Conservation (phyloP, 345 rosid genomes). For the Cardamine resedifolia region DNA sequence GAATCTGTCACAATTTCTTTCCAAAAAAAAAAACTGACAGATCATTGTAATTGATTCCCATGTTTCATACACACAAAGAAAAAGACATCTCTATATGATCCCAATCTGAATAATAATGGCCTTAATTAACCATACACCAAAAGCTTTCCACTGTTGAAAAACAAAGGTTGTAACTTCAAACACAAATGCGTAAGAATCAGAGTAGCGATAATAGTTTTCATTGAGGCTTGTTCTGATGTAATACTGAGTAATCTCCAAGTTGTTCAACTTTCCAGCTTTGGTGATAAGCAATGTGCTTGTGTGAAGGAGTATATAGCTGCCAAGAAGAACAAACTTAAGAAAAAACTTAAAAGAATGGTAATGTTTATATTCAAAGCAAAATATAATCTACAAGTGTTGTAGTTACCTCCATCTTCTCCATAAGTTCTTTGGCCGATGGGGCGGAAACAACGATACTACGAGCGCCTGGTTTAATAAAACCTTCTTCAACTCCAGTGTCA, state of each 20-base stretch:
- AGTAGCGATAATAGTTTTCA: background rate
- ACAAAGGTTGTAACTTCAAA: constrained; percentile 1
- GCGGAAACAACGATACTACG: constrained; percentile 79
- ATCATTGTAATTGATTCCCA: constrained; percentile 4
- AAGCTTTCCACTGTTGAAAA: constrained; percentile 16
- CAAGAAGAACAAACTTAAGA: background rate
- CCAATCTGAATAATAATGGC: constrained; percentile 22
- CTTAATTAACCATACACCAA: constrained; percentile 10
- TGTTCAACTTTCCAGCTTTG: constrained; percentile 69
- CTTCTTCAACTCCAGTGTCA: constrained; percentile 86
- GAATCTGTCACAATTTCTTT: constrained; percentile 16
- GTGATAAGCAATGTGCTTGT: constrained; percentile 65
- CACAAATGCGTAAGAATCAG: constrained; percentile 2
- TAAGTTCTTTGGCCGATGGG: constrained; percentile 72
- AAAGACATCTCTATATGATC: background rate
- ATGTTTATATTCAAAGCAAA: background rate
- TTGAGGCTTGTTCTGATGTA: background rate
- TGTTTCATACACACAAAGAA: background rate
- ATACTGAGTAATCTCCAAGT: background rate
- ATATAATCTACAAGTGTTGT: background rate
- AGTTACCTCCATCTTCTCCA: constrained; percentile 46
- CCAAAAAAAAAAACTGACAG: constrained; percentile 4
- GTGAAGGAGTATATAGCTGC: constrained; percentile 66
- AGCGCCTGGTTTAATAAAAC: constrained; percentile 84
- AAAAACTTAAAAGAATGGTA: background rate